Conservation (phyloP, 2,329 filamentous ascomycete species). For the Botrytis galanthina region DNA sequence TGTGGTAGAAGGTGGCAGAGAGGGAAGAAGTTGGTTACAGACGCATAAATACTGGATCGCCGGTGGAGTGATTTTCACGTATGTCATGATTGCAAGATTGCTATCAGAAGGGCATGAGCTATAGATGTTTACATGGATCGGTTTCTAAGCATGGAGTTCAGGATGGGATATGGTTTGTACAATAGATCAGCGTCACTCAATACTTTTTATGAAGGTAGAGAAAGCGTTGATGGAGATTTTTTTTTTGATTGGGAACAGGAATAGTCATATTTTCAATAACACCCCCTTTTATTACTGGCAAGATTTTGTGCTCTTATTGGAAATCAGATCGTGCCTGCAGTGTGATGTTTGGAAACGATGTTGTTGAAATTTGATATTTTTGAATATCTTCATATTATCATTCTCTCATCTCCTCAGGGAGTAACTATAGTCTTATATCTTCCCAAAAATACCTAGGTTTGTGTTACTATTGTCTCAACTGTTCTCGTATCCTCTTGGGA, state of each 20-base stretch:
- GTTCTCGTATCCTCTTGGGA: too few relatives aligned
- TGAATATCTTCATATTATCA: background rate
- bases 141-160: conserved; percentile 12
- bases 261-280: background rate
- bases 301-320: background rate
- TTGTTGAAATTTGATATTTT: background rate
- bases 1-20: conserved; percentile 76
- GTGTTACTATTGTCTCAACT: background rate
- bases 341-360: background rate
- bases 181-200: background rate
- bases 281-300: background rate
- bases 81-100: conserved; percentile 77
- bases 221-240: background rate
- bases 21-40: conserved; percentile 78
- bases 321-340: background rate
- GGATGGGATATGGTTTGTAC: conserved; percentile 12
- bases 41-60: conserved; percentile 75
- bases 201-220: background rate
- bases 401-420: background rate
- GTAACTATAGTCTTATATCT: background rate
- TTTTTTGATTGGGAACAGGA: background rate
- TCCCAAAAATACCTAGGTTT: background rate
- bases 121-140: background rate
- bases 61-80: conserved; percentile 70
- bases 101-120: conserved; percentile 43